Evolutionary conservation across 208 protist genomes (phyloP).

Genomic region (Endotrypanum monterogeii): DNA sequence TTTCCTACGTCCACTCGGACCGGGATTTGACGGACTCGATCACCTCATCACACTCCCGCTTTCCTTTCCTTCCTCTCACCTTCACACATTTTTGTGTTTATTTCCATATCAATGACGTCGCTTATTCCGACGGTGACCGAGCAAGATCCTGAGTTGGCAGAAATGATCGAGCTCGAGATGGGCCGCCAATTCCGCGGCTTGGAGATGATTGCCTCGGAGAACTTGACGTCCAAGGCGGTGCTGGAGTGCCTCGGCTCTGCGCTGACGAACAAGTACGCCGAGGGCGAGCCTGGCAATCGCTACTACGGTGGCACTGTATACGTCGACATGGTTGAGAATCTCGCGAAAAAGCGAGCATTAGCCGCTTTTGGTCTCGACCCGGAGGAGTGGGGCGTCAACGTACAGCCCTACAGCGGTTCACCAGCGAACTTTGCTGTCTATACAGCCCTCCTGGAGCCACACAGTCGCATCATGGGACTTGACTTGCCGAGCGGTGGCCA

Average conservation of each 20-base stretch:
- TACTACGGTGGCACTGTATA: constrained; percentile 99
- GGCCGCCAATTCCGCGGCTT: constrained; percentile 84
- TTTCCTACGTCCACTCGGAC: neutral
- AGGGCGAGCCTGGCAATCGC: constrained; percentile 95
- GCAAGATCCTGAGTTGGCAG: constrained; percentile 79
- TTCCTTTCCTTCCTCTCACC: no score
- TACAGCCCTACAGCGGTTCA: constrained; percentile 99
- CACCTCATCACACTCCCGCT: neutral
- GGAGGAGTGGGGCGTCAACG: constrained; percentile 98
- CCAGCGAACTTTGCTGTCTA: constrained; percentile 98
- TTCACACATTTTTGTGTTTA: neutral
- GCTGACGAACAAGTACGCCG: constrained; percentile 99
- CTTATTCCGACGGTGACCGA: constrained; percentile 38
- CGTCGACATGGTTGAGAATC: constrained; percentile 97
- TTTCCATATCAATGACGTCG: constrained; percentile 8
- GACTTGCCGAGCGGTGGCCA: constrained; percentile 91
- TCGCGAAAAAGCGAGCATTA: constrained; percentile 94
- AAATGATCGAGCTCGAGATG: constrained; percentile 89
- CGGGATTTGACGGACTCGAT: neutral
- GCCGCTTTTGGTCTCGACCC: constrained; percentile 94
- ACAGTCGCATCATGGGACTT: constrained; percentile 98
- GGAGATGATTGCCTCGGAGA: constrained; percentile 95
- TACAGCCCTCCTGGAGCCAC: constrained; percentile 95
- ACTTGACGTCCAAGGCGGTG: constrained; percentile 98
- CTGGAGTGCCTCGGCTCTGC: constrained; percentile 97